A percentile compares a stretch with the other conserved stretches of the same genome.
Evolutionary conservation across 2,329 filamentous ascomycete species (phyloP).

Genomic region (Colletotrichum lupini): DNA sequence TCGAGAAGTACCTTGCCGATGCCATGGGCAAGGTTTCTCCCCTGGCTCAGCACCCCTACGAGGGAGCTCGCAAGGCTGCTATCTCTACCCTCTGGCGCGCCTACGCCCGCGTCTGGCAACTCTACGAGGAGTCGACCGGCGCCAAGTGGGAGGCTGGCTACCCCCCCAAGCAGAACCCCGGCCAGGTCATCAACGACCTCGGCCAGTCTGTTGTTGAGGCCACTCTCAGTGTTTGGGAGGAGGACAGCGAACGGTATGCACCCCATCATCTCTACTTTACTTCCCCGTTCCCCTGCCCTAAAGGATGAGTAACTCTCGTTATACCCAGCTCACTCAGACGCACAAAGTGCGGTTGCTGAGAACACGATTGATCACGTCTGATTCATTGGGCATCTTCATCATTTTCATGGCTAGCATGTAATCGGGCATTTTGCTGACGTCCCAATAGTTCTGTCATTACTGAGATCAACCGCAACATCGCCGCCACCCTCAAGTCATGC

Average conservation of each 20-base stretch:
- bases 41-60: slow-evolving; percentile 88
- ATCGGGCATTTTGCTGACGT: slow-evolving; percentile 53
- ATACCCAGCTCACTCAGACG: slow-evolving; percentile 99
- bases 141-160: slow-evolving; percentile 91
- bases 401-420: slow-evolving; percentile 27
- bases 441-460: slow-evolving; percentile 81
- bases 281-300: slow-evolving; percentile 42
- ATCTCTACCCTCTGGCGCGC: slow-evolving; percentile 93
- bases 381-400: slow-evolving; percentile 41
- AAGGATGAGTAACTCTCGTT: slow-evolving; percentile 92
- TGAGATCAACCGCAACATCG: slow-evolving; percentile 94
- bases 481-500: slow-evolving; percentile 89
- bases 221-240: slow-evolving; percentile 86
- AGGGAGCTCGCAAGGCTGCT: slow-evolving; percentile 92
- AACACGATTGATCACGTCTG: slow-evolving; percentile 69
- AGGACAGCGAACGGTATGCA: slow-evolving; percentile 93
- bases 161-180: slow-evolving; percentile 83
- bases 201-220: slow-evolving; percentile 86
- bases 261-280: slow-evolving; percentile 10
- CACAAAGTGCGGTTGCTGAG: slow-evolving; percentile 87
- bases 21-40: slow-evolving; percentile 84
- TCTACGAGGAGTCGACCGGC: slow-evolving; percentile 82
- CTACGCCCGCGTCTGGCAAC: slow-evolving; percentile 89
- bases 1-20: slow-evolving; percentile 87
- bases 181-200: slow-evolving; percentile 83